Conservation (phyloP, 768 basidiomycete genomes). For the Fomitopsis serialis region DNA sequence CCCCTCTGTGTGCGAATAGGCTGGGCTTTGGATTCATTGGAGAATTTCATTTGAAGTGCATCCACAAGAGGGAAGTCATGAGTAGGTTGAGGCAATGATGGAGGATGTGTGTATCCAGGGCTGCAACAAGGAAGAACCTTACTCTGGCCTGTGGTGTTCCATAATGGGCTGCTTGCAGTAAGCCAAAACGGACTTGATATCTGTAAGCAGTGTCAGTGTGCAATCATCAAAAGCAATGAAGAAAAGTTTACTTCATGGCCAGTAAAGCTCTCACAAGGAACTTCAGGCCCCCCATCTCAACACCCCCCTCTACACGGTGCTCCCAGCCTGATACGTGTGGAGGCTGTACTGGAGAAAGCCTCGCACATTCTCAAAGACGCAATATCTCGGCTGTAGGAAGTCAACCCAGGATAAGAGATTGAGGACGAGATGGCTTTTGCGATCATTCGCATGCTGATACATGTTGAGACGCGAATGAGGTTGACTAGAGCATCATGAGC, state of each 20-base stretch:
- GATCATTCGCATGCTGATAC: constrained; percentile 61
- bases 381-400: constrained; percentile 34
- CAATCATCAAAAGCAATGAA: neutral
- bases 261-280: constrained; percentile 54
- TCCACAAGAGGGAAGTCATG: constrained; percentile 36
- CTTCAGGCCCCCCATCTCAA: constrained; percentile 72
- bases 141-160: constrained; percentile 41
- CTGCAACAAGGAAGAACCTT: constrained; percentile 45
- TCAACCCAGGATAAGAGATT: constrained; percentile 46
- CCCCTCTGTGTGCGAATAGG: constrained; percentile 46
- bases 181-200: constrained; percentile 37
- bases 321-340: constrained; percentile 28
- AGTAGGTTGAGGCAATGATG: constrained; percentile 36
- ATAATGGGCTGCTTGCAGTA: constrained; percentile 44
- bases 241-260: constrained; percentile 51
- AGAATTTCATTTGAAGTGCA: constrained; percentile 45
- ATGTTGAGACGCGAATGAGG: constrained; percentile 71
- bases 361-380: constrained; percentile 44
- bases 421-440: constrained; percentile 64
- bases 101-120: constrained; percentile 32
- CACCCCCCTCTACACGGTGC: constrained; percentile 54
- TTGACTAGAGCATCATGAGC: constrained; percentile 40
- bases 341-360: constrained; percentile 39
- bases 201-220: constrained; percentile 23
- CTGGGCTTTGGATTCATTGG: constrained; percentile 32